These are phyloP conservation scores for Pythium rishiriense DNA, from an alignment of 352 stramenopile genomes.

Conservation along the genomic window DNA sequence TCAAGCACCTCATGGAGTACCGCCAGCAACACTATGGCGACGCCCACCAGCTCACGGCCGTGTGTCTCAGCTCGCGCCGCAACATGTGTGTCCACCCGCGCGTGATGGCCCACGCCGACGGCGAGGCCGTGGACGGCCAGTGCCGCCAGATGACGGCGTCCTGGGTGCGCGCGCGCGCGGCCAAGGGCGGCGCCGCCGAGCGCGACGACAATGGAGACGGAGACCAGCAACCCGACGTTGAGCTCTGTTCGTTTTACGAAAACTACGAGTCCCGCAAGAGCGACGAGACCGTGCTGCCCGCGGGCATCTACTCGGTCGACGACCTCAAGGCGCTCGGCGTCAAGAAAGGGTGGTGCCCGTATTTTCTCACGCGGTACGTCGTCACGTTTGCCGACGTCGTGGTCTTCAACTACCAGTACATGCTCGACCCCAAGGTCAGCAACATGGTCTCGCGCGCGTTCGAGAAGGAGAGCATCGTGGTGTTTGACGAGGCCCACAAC, in stretches of 20 bases:
- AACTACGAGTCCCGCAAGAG: slow-evolving; percentile 86
- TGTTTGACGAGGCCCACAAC: slow-evolving; percentile 99
- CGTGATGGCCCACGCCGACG: slow-evolving; percentile 95
- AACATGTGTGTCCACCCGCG: slow-evolving; percentile 99
- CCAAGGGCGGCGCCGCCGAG: slow-evolving; percentile 32
- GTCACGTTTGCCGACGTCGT: slow-evolving; percentile 98
- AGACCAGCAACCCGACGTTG: slow-evolving; percentile 30
- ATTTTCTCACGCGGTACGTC: slow-evolving; percentile 97
- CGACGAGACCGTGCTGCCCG: slow-evolving; percentile 90
- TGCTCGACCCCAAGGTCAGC: slow-evolving; percentile 98
- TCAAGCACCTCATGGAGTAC: slow-evolving; percentile 94
- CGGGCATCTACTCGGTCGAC: slow-evolving; percentile 96
- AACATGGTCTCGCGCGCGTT: slow-evolving; percentile 92
- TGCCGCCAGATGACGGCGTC: slow-evolving; percentile 97
- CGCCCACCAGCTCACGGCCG: slow-evolving; percentile 68
- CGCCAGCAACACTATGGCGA: slow-evolving; percentile 63
- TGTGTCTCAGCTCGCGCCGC: slow-evolving; percentile 91
- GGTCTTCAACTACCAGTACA: slow-evolving; percentile 99
- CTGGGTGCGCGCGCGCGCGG: slow-evolving; percentile 90
- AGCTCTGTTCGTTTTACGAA: slow-evolving; percentile 91
- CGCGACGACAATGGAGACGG: not conserved
- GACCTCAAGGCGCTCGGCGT: slow-evolving; percentile 94
- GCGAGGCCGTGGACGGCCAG: slow-evolving; percentile 96
- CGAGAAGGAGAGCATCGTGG: slow-evolving; percentile 91
- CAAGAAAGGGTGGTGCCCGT: slow-evolving; percentile 95